Percentiles rank a stretch among this genome's conserved stretches.
These are phyloP conservation scores for Abortiporus biennis DNA, from an alignment of 1,284 basidiomycete genomes.

Conservation along the genomic window DNA sequence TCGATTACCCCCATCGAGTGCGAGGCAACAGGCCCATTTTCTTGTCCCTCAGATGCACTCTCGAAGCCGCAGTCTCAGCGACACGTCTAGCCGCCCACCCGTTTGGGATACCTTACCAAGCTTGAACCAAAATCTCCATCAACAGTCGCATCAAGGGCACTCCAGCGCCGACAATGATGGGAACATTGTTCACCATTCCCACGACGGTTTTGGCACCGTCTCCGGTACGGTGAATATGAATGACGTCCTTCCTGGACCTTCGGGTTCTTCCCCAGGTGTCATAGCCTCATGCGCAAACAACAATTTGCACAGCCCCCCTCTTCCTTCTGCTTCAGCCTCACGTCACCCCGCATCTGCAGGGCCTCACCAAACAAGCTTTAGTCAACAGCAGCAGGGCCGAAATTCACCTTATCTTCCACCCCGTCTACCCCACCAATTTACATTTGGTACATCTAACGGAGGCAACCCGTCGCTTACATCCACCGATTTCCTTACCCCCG, in stretches of 20 bases:
- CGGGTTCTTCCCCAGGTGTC: slow-evolving; percentile 14
- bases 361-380: slow-evolving; percentile 24
- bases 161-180: slow-evolving; percentile 11
- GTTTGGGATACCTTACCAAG: slow-evolving; percentile 40
- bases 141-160: slow-evolving; percentile 20
- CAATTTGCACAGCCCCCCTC: slow-evolving; percentile 10
- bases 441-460: slow-evolving; percentile 18
- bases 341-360: slow-evolving; percentile 26
- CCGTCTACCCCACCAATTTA: slow-evolving; percentile 19
- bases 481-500: slow-evolving; percentile 42
- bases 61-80: slow-evolving; percentile 53
- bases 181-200: slow-evolving; percentile 9
- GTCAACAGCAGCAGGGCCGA: slow-evolving; percentile 19
- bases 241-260: slow-evolving; percentile 36
- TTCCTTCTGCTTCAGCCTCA: slow-evolving; percentile 15
- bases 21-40: slow-evolving; percentile 20
- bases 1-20: no score
- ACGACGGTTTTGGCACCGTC: slow-evolving; percentile 12
- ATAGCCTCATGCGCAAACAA: not conserved
- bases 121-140: slow-evolving; percentile 21
- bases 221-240: slow-evolving; percentile 39
- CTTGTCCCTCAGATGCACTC: slow-evolving; percentile 28
- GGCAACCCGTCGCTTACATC: slow-evolving; percentile 12
- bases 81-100: slow-evolving; percentile 51
- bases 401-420: slow-evolving; percentile 1